Evolutionary conservation across 2,329 filamentous ascomycete species (phyloP).

Genomic region (Microdochium bolleyi): DNA sequence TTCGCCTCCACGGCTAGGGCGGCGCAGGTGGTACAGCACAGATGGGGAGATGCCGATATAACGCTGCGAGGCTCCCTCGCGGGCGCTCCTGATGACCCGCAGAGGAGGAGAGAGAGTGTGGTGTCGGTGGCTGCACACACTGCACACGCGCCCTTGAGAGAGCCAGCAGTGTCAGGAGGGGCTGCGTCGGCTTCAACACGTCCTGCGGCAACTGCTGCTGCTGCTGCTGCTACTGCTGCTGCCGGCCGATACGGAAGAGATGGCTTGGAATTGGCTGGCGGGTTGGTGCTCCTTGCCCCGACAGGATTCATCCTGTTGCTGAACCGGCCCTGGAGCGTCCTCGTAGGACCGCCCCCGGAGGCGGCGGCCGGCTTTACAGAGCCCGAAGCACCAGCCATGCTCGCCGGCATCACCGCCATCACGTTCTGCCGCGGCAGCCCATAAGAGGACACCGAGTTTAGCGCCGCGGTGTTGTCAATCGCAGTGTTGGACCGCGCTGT

Average conservation of each 20-base stretch:
- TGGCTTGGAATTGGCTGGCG: not conserved
- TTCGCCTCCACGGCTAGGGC: not conserved
- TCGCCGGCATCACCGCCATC: not conserved
- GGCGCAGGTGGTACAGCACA: not conserved
- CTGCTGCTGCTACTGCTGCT: not conserved
- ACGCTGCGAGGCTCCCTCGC: not conserved
- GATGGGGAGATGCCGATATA: not conserved
- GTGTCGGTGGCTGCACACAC: not conserved
- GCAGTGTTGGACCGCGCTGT: not conserved
- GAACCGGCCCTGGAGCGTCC: not conserved
- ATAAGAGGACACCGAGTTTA: not conserved
- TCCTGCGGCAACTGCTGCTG: not conserved
- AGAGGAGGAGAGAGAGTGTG: not conserved
- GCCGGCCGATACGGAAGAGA: not conserved
- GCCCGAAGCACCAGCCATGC: not conserved
- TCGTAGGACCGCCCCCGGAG: too few relatives aligned
- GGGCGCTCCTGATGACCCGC: not conserved
- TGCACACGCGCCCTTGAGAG: not conserved
- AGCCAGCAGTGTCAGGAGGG: not conserved
- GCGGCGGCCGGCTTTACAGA: too few relatives aligned
- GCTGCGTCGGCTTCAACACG: not conserved
- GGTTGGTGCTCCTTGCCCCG: not conserved
- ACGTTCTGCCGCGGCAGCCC: not conserved
- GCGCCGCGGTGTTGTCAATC: not conserved
- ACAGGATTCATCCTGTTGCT: not conserved